Percentiles rank a stretch among this genome's conserved stretches.
Evolutionary conservation across 2,329 filamentous ascomycete genomes (phyloP).

Genomic region (Parascedosporium putredinis): DNA sequence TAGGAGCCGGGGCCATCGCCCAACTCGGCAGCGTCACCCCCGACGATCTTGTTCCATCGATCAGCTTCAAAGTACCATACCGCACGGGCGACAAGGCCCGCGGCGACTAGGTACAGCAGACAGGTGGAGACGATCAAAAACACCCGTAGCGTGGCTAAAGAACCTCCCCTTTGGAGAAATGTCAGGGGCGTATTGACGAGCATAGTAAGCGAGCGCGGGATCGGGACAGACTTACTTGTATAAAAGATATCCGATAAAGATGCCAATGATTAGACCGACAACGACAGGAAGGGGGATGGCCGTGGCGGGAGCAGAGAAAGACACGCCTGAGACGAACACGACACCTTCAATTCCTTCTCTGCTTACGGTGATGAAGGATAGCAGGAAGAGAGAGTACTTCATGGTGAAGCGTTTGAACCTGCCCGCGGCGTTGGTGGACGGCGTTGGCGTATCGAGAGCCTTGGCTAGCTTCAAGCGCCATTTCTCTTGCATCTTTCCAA

Average conservation of each 20-base stretch:
- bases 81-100: constrained; percentile 65
- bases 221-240: constrained; percentile 47
- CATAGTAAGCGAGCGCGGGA: too few relatives aligned
- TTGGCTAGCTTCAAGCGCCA: constrained; percentile 65
- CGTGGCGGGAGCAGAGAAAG: constrained; percentile 55
- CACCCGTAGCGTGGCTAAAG: constrained; percentile 38
- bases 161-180: constrained; percentile 15
- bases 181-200: constrained; percentile 31
- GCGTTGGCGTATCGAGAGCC: constrained; percentile 38
- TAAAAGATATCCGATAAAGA: constrained; percentile 54
- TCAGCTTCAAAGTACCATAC: constrained; percentile 64
- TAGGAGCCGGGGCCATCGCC: constrained; percentile 61
- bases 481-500: constrained; percentile 67
- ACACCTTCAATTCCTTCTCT: constrained; percentile 69
- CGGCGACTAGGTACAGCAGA: constrained; percentile 70
- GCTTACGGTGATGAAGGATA: constrained; percentile 70
- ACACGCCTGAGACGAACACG: constrained; percentile 70
- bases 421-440: constrained; percentile 17
- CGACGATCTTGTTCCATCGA: constrained; percentile 48
- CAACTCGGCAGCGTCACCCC: constrained; percentile 38
- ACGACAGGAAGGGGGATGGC: constrained; percentile 63
- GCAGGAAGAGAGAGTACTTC: constrained; percentile 66
- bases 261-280: constrained; percentile 52
- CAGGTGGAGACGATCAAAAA: constrained; percentile 72
- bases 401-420: constrained; percentile 25